Conservation (phyloP, 1,284 basidiomycete genomes). For the Calocybe gambosa region DNA sequence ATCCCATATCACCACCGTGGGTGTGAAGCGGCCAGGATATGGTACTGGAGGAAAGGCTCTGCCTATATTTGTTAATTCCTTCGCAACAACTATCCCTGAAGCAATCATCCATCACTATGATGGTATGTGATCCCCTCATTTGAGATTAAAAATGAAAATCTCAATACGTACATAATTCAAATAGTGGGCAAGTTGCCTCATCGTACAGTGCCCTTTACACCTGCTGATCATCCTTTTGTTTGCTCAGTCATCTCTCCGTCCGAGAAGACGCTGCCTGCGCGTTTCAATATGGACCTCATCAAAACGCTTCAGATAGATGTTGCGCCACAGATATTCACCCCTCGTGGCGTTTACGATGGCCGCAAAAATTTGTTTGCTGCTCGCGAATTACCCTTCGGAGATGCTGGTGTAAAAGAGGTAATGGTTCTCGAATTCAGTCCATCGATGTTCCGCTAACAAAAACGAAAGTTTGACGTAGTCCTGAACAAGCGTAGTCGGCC, state of each 20-base stretch:
- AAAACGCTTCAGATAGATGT: constrained; percentile 48
- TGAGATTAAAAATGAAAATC: not conserved
- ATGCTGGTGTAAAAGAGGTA: constrained; percentile 40
- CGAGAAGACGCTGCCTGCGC: constrained; percentile 59
- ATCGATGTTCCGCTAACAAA: not conserved
- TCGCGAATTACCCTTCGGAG: constrained; percentile 50
- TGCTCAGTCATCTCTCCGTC: constrained; percentile 51
- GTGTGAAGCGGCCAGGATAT: constrained; percentile 58
- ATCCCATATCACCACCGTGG: constrained; percentile 48
- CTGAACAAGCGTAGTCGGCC: constrained; percentile 32
- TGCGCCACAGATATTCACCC: constrained; percentile 57
- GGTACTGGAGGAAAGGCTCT: constrained; percentile 49
- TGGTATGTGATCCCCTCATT: constrained; percentile 35
- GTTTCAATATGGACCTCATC: constrained; percentile 64
- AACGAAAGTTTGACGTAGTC: constrained; percentile 52
- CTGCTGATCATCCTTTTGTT: constrained; percentile 5
- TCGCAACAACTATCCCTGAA: constrained; percentile 51
- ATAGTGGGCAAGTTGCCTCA: constrained; percentile 49
- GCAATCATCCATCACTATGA: constrained; percentile 69
- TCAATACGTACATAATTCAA: constrained; percentile 7
- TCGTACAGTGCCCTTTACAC: constrained; percentile 2
- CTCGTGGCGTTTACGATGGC: constrained; percentile 67
- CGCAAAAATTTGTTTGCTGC: constrained; percentile 69
- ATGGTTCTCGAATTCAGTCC: not conserved
- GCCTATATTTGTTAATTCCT: constrained; percentile 62